phyloP scores from a whole-genome alignment of 208 protist species.

The Leishmania gerbilli region DNA sequence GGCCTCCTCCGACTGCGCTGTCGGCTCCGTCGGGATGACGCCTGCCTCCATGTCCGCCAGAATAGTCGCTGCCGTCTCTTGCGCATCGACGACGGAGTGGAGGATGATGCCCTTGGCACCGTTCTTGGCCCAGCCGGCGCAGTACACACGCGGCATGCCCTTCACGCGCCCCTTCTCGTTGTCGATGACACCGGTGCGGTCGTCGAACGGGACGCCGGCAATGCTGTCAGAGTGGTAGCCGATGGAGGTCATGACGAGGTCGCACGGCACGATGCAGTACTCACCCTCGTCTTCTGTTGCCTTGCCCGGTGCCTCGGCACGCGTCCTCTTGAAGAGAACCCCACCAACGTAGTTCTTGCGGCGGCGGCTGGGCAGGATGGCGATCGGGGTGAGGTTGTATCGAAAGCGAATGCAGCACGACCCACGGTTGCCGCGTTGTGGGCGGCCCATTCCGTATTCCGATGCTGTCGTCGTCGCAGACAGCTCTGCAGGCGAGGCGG shows the following conservation, averaged over 20 bases:
- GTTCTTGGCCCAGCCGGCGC: conserved; percentile 91
- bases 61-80: conserved; percentile 68
- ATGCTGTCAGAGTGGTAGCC: conserved; percentile 70
- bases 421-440: conserved; percentile 26
- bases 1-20: conserved; percentile 14
- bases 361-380: conserved; percentile 54
- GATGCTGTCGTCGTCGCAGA: not conserved
- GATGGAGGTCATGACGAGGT: conserved; percentile 87
- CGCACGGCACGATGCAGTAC: conserved; percentile 76
- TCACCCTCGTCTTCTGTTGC: conserved; percentile 8
- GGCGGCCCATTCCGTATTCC: not conserved
- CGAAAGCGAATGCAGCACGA: conserved; percentile 71
- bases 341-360: conserved; percentile 63
- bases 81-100: conserved; percentile 76
- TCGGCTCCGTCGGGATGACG: conserved; percentile 42
- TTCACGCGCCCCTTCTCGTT: conserved; percentile 69
- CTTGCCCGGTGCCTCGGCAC: not conserved
- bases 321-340: conserved; percentile 62
- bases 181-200: conserved; percentile 61
- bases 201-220: conserved; percentile 79
- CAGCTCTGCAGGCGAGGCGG: not conserved
- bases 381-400: conserved; percentile 69
- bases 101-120: conserved; percentile 92
- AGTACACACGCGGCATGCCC: conserved; percentile 84
- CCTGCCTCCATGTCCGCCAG: conserved; percentile 60